Conservation (phyloP, 768 basidiomycete genomes). For the Hygrophorus pudorinus region DNA sequence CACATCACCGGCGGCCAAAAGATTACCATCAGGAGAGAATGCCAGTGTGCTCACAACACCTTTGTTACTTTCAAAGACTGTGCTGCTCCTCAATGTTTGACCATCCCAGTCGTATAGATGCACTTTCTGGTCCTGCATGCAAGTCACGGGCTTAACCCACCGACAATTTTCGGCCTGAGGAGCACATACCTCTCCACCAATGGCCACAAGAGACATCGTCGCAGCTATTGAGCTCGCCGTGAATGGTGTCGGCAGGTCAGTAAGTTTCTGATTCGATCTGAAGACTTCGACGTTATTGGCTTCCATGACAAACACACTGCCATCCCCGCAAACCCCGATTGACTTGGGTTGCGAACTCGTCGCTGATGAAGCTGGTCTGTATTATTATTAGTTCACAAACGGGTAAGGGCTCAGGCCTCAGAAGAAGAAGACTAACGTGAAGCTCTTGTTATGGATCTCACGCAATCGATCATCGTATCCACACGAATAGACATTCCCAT, state of each 20-base stretch:
- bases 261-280: constrained; percentile 58
- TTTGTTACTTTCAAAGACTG: constrained; percentile 54
- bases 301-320: constrained; percentile 58
- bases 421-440: constrained; percentile 34
- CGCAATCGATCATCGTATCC: constrained; percentile 77
- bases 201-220: constrained; percentile 41
- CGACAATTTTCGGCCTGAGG: not conserved
- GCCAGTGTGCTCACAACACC: constrained; percentile 65
- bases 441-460: constrained; percentile 44
- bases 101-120: constrained; percentile 67
- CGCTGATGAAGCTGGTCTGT: constrained; percentile 39
- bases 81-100: constrained; percentile 44
- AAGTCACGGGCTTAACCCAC: not conserved
- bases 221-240: constrained; percentile 50
- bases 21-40: constrained; percentile 67
- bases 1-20: constrained; percentile 82
- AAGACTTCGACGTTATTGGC: constrained; percentile 53
- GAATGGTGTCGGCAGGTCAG: constrained; percentile 42
- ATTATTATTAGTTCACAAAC: not conserved
- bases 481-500: constrained; percentile 49
- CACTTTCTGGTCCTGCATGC: constrained; percentile 59
- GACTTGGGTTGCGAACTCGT: constrained; percentile 59
- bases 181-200: constrained; percentile 62
- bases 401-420: not conserved
- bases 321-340: constrained; percentile 48